A percentile compares a stretch with the other conserved stretches of the same genome.
Evolutionary conservation across 2,329 filamentous ascomycete genomes (phyloP).

Genomic region (Penicillium sp.): DNA sequence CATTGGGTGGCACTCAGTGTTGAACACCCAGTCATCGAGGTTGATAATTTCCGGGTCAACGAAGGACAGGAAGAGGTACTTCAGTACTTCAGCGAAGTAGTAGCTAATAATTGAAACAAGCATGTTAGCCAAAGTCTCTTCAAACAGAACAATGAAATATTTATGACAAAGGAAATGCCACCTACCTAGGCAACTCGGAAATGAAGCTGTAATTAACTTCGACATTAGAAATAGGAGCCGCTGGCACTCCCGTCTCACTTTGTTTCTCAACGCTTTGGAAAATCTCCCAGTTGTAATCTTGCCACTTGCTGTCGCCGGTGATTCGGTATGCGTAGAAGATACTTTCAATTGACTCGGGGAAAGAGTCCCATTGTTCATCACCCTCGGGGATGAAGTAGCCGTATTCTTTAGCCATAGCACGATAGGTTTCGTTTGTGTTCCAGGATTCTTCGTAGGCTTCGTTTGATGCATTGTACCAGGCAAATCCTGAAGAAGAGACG

Average conservation of each 20-base stretch:
- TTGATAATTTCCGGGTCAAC: constrained; percentile 56
- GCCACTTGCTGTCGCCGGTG: constrained; percentile 18
- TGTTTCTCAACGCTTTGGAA: constrained; percentile 16
- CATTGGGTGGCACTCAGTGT: constrained; percentile 58
- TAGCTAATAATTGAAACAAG: constrained; percentile 12
- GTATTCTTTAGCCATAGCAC: constrained; percentile 15
- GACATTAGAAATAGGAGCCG: constrained; percentile 17
- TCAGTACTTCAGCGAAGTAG: constrained; percentile 56
- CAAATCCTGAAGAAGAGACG: constrained; percentile 10
- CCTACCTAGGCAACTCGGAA: constrained; percentile 15
- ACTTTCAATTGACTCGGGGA: constrained; percentile 20
- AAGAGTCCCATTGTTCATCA: constrained; percentile 11
- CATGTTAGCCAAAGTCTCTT: background rate
- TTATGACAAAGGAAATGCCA: constrained; percentile 8
- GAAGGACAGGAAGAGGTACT: constrained; percentile 65
- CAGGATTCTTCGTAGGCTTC: constrained; percentile 16
- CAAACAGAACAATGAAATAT: background rate
- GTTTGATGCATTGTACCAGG: constrained; percentile 19
- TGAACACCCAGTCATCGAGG: constrained; percentile 64
- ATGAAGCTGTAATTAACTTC: constrained; percentile 15
- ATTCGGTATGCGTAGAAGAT: constrained; percentile 20
- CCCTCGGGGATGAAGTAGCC: constrained; percentile 20
- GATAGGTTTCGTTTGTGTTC: constrained; percentile 15
- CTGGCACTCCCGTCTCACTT: constrained; percentile 16
- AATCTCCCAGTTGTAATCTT: constrained; percentile 21